A percentile compares a stretch with the other conserved stretches of the same genome.
These are phyloP conservation scores for Tripterygium wilfordii DNA, from an alignment of 177 flowering plant genomes.

Conservation along the genomic window DNA sequence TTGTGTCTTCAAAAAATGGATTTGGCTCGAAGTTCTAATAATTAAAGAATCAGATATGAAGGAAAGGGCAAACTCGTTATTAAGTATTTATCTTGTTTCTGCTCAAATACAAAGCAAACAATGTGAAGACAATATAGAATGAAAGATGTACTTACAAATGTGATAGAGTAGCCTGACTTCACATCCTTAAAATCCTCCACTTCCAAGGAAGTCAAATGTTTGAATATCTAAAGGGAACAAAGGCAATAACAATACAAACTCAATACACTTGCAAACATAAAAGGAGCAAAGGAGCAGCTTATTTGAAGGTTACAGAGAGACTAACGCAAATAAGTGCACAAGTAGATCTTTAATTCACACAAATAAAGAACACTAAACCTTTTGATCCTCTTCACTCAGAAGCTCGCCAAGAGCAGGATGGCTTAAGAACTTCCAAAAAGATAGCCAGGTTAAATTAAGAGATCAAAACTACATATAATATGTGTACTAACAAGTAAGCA, in stretches of 20 bases:
- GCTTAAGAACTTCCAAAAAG: slow-evolving; percentile 21
- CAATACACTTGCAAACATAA: not conserved
- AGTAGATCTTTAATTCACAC: too few relatives aligned
- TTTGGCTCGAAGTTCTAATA: slow-evolving; percentile 24
- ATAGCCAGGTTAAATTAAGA: not conserved
- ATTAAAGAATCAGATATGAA: not conserved
- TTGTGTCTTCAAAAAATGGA: slow-evolving; percentile 31
- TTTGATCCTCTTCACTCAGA: slow-evolving; percentile 29
- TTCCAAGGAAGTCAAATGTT: slow-evolving; percentile 24
- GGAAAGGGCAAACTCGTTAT: not conserved
- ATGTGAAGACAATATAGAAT: too few relatives aligned
- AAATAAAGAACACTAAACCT: slow-evolving; percentile 19
- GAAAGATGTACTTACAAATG: slow-evolving; percentile 24
- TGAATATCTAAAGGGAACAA: slow-evolving; percentile 21
- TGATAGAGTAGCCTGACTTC: slow-evolving; percentile 32
- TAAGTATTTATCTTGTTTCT: too few relatives aligned
- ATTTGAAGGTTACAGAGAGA: not conserved
- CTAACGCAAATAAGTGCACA: too few relatives aligned
- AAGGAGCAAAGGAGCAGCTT: not conserved
- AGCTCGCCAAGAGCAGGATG: slow-evolving; percentile 29
- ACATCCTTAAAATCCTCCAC: slow-evolving; percentile 32
- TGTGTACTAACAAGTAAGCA: too few relatives aligned
- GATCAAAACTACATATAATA: too few relatives aligned
- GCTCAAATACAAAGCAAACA: too few relatives aligned
- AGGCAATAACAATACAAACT: too few relatives aligned